Evolutionary conservation across 106 monocot species (phyloP).

Genomic region (Dioscorea dumetorum): DNA sequence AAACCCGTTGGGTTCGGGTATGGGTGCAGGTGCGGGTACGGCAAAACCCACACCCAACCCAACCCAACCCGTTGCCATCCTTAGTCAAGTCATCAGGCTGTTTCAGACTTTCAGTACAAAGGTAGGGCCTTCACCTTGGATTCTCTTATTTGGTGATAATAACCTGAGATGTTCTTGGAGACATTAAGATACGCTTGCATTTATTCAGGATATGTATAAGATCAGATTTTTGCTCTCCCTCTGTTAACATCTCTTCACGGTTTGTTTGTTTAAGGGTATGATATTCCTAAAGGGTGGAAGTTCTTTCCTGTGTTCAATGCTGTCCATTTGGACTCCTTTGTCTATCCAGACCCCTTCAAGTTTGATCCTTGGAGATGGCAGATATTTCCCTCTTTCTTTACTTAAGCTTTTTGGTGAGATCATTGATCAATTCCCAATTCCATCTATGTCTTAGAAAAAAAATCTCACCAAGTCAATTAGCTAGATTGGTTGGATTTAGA

Average conservation of each 20-base stretch:
- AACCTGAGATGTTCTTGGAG: background rate
- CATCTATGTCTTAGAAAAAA: too few relatives aligned
- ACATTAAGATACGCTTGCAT: background rate
- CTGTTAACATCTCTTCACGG: background rate
- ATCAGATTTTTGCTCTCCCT: background rate
- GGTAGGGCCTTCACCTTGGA: constrained; percentile 5
- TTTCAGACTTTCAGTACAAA: constrained; percentile 25
- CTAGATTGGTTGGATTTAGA: too few relatives aligned
- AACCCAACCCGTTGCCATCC: too few relatives aligned
- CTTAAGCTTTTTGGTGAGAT: background rate
- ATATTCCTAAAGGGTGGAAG: constrained; percentile 36
- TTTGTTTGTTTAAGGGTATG: constrained; percentile 6
- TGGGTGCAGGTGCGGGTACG: too few relatives aligned
- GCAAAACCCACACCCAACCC: too few relatives aligned
- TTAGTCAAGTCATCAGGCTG: constrained; percentile 16
- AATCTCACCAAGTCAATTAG: too few relatives aligned
- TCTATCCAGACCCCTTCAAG: constrained; percentile 15
- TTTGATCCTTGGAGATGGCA: constrained; percentile 39
- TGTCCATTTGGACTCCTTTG: constrained; percentile 18
- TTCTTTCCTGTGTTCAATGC: constrained; percentile 23
- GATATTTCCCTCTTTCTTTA: background rate
- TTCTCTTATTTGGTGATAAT: background rate
- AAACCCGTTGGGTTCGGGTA: too few relatives aligned
- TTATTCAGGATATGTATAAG: background rate
- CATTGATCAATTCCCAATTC: background rate